Conservation (phyloP, 139 green algal genomes). For the Chlamydomonas incerta region DNA sequence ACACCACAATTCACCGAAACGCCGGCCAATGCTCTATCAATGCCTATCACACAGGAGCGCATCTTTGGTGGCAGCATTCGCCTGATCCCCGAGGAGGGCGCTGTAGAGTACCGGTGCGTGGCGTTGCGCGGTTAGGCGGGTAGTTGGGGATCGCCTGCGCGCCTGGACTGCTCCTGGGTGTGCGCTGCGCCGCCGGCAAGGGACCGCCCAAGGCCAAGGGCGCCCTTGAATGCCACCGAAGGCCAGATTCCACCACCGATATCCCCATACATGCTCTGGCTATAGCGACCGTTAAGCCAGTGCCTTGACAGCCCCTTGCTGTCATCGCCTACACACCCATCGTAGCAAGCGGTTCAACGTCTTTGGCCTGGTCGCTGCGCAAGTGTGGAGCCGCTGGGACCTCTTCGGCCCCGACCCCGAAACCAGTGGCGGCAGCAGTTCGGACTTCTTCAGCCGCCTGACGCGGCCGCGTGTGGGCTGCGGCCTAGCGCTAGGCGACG, state of each 20-base stretch:
- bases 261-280: no score
- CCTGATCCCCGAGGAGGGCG: neutral
- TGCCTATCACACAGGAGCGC: constrained; percentile 11
- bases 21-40: no score
- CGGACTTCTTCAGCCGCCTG: neutral
- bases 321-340: neutral
- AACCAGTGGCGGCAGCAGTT: neutral
- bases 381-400: constrained; percentile 12
- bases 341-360: constrained; percentile 15
- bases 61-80: constrained; percentile 28
- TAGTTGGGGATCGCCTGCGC: no score
- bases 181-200: neutral
- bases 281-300: no score
- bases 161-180: no score
- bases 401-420: neutral
- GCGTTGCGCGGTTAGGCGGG: neutral
- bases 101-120: constrained; percentile 43
- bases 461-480: constrained; percentile 6
- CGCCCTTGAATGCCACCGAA: neutral
- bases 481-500: neutral
- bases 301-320: neutral
- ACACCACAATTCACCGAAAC: neutral
- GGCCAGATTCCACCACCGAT: neutral
- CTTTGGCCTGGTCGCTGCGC: neutral
- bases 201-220: no score